These are phyloP conservation scores for Biscogniauxia sp. DNA, from an alignment of 2,329 filamentous ascomycete genomes.

Conservation along the genomic window DNA sequence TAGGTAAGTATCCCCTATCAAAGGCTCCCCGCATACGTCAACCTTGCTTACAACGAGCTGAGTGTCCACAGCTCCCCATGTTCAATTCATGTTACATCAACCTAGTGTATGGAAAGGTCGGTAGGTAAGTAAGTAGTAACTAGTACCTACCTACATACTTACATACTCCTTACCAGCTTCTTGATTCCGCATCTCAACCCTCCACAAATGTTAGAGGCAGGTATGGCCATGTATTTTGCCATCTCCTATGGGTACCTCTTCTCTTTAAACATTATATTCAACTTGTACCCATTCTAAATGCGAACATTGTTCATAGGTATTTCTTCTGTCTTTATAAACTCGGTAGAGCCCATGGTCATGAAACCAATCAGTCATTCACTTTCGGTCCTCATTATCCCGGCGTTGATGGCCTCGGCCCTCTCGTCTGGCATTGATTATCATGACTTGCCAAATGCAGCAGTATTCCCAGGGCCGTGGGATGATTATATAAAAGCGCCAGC, in stretches of 20 bases:
- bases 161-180: no score
- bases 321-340: not conserved
- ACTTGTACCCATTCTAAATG: not conserved
- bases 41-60: not conserved
- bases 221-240: not conserved
- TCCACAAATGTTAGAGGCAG: no score
- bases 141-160: not conserved
- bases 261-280: not conserved
- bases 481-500: conserved; percentile 36
- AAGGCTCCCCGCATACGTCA: not conserved
- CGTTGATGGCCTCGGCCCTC: not conserved
- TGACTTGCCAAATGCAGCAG: conserved; percentile 29
- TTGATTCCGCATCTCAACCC: no score
- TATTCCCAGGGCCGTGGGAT: conserved; percentile 41
- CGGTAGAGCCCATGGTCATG: not conserved
- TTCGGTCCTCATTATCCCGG: not conserved
- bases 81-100: not conserved
- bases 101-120: no score
- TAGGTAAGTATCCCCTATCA: not conserved
- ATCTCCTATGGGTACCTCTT: not conserved
- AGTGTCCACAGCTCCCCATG: not conserved
- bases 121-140: no score
- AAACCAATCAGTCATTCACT: not conserved
- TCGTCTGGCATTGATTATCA: conserved; percentile 16
- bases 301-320: not conserved